Percentiles rank a stretch among this genome's conserved stretches.
phyloP scores from a whole-genome alignment of 2,329 filamentous ascomycete genomes.

The Botrytis medusae region DNA sequence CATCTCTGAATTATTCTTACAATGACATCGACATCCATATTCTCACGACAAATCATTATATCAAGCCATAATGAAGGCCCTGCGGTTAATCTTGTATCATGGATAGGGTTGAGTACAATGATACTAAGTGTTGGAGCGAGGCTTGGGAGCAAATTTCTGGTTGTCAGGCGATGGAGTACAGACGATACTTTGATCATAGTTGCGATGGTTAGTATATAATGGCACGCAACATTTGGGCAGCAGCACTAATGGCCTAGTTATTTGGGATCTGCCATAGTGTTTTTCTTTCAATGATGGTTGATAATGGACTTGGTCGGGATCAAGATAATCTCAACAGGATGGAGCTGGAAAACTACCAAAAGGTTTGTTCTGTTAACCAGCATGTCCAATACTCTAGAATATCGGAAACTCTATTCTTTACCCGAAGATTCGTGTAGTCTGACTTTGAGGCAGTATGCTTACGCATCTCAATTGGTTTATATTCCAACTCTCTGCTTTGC shows the following conservation, averaged over 20 bases:
- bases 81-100: slow-evolving; percentile 42
- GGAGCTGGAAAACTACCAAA: slow-evolving; percentile 26
- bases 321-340: slow-evolving; percentile 23
- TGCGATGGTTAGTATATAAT: slow-evolving; percentile 28
- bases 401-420: too few species aligned
- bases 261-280: slow-evolving; percentile 22
- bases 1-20: slow-evolving; percentile 8
- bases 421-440: not conserved
- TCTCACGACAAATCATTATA: slow-evolving; percentile 37
- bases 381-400: not conserved
- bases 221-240: slow-evolving; percentile 1
- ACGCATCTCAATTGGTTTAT: slow-evolving; percentile 36
- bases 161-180: slow-evolving; percentile 23
- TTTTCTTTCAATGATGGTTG: slow-evolving; percentile 26
- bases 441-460: slow-evolving; percentile 30
- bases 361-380: slow-evolving; percentile 20
- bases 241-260: not conserved
- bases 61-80: slow-evolving; percentile 44
- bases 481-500: slow-evolving; percentile 34
- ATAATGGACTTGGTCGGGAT: slow-evolving; percentile 27
- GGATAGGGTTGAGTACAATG: slow-evolving; percentile 42
- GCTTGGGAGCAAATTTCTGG: slow-evolving; percentile 34
- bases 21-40: slow-evolving; percentile 5
- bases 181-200: slow-evolving; percentile 28
- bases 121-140: slow-evolving; percentile 42